Evolutionary conservation across 768 basidiomycete genomes (phyloP).

Genomic region (Infundibulicybe gibba): DNA sequence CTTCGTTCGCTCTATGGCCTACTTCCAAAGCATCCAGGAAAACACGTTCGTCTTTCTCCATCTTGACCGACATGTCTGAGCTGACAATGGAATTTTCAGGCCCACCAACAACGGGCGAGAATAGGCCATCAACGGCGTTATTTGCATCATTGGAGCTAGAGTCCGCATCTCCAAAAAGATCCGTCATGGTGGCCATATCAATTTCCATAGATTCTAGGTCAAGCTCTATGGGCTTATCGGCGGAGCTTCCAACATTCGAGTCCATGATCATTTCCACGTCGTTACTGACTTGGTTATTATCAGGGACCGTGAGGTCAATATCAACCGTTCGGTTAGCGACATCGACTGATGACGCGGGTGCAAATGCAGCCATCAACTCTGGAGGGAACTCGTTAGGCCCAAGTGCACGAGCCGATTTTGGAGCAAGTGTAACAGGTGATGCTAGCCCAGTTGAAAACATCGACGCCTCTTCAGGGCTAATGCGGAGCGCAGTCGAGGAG

Average conservation of each 20-base stretch:
- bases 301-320: constrained; percentile 57
- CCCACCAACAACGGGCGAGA: constrained; percentile 38
- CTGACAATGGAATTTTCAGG: constrained; percentile 9
- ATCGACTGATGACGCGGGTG: constrained; percentile 27
- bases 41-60: constrained; percentile 25
- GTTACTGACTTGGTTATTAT: constrained; percentile 17
- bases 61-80: constrained; percentile 7
- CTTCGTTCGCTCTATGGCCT: constrained; percentile 12
- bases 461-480: constrained; percentile 60
- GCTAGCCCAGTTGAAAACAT: constrained; percentile 58
- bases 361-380: constrained; percentile 65
- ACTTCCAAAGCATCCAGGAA: constrained; percentile 28
- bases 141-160: constrained; percentile 28
- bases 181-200: constrained; percentile 50
- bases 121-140: constrained; percentile 41
- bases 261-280: constrained; percentile 30
- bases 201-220: constrained; percentile 70
- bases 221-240: constrained; percentile 80
- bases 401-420: constrained; percentile 67
- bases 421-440: constrained; percentile 80
- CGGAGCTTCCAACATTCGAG: constrained; percentile 51
- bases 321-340: constrained; percentile 32
- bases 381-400: constrained; percentile 53
- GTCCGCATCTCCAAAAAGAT: constrained; percentile 53
- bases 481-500: constrained; percentile 62